Base-by-base conservation (phyloP, 805 yeast genomes). In the Saturnispora galanensis region DNA sequence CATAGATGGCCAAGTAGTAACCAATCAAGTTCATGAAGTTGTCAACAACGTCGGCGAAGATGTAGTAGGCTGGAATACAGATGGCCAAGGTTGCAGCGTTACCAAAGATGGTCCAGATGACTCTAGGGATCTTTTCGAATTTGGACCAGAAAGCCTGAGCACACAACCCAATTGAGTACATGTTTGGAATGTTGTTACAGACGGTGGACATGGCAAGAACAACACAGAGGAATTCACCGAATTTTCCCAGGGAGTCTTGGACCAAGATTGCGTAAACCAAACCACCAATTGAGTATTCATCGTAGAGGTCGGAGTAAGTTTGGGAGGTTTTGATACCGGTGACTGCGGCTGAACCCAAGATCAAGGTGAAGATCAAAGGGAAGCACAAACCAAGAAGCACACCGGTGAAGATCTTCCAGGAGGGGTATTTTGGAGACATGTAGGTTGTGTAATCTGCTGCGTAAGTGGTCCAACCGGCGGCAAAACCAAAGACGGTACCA, bases 391-490 rank as follows among this genome's bases (percentile, higher is more conserved):
- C 95, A 37, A 64, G 50, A 48, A 76, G 62, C 46, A 88, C 77
- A 51, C 79, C 73, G 45, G 74, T 60, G 68, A 86, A 87, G 45
- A 86, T 70, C 58, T 69, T 79, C 58, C 53, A 51, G 37, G 76
- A 67, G 63, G 73, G 74, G 51, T 81, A 77, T 56, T 75, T 71
- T 55, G 74, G 69, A 52, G 83, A 85, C 75, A 84, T 86, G 68
- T 86, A 89, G 37, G 82, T 87, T 41, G 95, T 86, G 67, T 88
- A 89, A 67, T 88, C 97, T 42, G 95, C 78, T 26, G 96, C 93
- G 55, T 81, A 86, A 15, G 96, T 81, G 46, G 94, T 77, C 97
- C 97, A 88, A 50, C 96, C 96, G 44, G 95, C 76, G 41, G 95
- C 94, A 58, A 81, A 88, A 51, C 96, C 96, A 56, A 76, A 88